These are phyloP conservation scores for Nicotiana paniculata DNA, from an alignment of 257 asterid genomes.

Conservation along the genomic window DNA sequence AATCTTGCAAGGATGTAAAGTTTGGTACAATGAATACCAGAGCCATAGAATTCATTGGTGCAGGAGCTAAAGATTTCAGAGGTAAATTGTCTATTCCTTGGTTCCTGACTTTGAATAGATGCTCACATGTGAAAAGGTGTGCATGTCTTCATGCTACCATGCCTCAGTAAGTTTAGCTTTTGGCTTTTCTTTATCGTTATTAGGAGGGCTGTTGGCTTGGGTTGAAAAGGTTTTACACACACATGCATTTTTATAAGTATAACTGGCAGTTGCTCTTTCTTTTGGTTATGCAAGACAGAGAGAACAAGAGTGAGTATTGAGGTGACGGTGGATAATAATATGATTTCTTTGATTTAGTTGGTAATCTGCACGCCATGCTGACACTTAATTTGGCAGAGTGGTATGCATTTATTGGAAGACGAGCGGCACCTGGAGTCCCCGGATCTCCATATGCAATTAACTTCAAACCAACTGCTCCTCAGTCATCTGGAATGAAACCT, in stretches of 20 bases:
- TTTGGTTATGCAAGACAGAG: neutral
- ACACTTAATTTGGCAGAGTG: constrained; percentile 58
- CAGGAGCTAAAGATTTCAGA: constrained; percentile 80
- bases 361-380: constrained; percentile 10
- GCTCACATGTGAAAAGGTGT: neutral
- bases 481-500: constrained; percentile 72
- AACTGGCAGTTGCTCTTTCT: neutral
- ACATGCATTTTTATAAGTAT: too few species aligned
- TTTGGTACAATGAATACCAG: constrained; percentile 95
- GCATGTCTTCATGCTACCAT: neutral
- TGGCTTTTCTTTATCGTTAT: neutral
- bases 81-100: constrained; percentile 35
- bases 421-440: constrained; percentile 60
- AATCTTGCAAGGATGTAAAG: constrained; percentile 97
- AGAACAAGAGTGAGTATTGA: neutral
- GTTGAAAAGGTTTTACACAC: neutral
- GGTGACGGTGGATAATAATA: neutral
- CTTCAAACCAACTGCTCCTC: constrained; percentile 59
- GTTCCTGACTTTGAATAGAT: neutral
- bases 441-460: constrained; percentile 94
- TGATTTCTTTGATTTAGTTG: neutral
- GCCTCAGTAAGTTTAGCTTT: neutral
- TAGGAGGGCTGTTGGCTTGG: neutral
- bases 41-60: constrained; percentile 93
- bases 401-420: constrained; percentile 77